These are phyloP conservation scores for Orbilia quercus DNA, from an alignment of 2,329 filamentous ascomycete species.

Conservation along the genomic window DNA sequence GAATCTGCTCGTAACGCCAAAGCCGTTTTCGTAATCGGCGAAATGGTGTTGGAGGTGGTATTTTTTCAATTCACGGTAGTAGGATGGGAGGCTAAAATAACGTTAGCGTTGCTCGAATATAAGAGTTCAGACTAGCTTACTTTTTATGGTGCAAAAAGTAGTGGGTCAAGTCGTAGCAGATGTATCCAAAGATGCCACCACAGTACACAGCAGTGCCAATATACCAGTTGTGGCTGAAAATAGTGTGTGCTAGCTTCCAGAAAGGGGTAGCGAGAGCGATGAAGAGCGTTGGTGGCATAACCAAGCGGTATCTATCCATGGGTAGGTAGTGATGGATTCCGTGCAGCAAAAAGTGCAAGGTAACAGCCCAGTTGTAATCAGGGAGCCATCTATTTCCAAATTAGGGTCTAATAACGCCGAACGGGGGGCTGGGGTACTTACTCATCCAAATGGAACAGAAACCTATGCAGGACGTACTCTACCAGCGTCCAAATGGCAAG, in stretches of 20 bases:
- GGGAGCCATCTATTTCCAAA: conserved; percentile 77
- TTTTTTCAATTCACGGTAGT: conserved; percentile 94
- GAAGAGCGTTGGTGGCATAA: conserved; percentile 95
- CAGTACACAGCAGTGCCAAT: conserved; percentile 81
- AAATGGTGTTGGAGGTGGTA: conserved; percentile 98
- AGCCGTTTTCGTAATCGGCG: conserved; percentile 96
- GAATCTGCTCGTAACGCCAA: conserved; percentile 94
- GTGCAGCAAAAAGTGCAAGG: conserved; percentile 90
- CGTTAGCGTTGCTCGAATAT: not conserved
- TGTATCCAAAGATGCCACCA: conserved; percentile 93
- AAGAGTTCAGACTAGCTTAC: conserved; percentile 68
- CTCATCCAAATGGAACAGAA: conserved; percentile 92
- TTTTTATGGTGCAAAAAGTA: conserved; percentile 98
- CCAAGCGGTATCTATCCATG: conserved; percentile 94
- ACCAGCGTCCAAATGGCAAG: conserved; percentile 86
- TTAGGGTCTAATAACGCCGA: not conserved
- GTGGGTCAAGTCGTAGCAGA: conserved; percentile 96
- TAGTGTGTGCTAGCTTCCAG: conserved; percentile 84
- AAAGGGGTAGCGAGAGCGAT: conserved; percentile 84
- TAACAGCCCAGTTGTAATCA: conserved; percentile 87
- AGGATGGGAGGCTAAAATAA: conserved; percentile 75
- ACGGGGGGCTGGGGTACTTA: conserved; percentile 66
- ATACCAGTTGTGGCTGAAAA: conserved; percentile 89
- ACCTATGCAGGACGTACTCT: conserved; percentile 89
- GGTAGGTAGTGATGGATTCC: conserved; percentile 98